These are phyloP conservation scores for Epichloe glyceriae DNA, from an alignment of 2,329 filamentous ascomycete genomes.

Conservation along the genomic window DNA sequence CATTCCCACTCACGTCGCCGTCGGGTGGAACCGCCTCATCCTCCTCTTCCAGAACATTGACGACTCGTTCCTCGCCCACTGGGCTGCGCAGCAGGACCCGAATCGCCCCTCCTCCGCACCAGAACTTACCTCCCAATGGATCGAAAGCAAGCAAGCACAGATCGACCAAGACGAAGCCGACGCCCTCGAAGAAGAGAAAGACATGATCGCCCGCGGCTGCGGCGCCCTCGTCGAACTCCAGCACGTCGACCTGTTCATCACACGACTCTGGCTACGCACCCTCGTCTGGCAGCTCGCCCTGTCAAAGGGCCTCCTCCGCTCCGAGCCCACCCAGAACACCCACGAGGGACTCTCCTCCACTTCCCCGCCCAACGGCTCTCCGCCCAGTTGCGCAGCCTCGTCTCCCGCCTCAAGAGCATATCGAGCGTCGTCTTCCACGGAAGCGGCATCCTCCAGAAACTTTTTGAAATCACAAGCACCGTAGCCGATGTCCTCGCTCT, in stretches of 20 bases:
- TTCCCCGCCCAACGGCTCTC: conserved; percentile 27
- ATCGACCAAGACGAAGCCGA: conserved; percentile 25
- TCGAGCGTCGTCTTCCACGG: conserved; percentile 40
- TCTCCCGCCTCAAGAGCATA: conserved; percentile 21
- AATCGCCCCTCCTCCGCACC: conserved; percentile 5
- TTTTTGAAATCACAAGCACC: conserved; percentile 47
- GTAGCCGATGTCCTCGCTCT: conserved; percentile 45
- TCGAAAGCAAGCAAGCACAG: conserved; percentile 27
- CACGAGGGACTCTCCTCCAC: conserved; percentile 27
- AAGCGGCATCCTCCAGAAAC: conserved; percentile 42
- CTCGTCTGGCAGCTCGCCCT: conserved; percentile 29
- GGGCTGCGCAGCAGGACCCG: conserved; percentile 19
- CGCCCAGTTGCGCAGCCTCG: conserved; percentile 24
- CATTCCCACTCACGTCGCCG: conserved; percentile 23
- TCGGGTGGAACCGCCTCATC: conserved; percentile 25
- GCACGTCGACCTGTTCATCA: conserved; percentile 27
- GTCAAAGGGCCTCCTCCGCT: conserved; percentile 24
- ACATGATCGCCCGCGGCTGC: conserved; percentile 13
- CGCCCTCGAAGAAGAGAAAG: conserved; percentile 16
- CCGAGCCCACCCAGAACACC: conserved; percentile 16
- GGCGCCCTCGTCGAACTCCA: conserved; percentile 25
- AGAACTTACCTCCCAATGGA: conserved; percentile 23
- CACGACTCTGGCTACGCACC: conserved; percentile 27
- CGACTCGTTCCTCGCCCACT: conserved; percentile 24
- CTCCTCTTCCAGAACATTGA: conserved; percentile 26